Conservation (phyloP, 495 filamentous ascomycete species). For the Penicillium subrubescens region DNA sequence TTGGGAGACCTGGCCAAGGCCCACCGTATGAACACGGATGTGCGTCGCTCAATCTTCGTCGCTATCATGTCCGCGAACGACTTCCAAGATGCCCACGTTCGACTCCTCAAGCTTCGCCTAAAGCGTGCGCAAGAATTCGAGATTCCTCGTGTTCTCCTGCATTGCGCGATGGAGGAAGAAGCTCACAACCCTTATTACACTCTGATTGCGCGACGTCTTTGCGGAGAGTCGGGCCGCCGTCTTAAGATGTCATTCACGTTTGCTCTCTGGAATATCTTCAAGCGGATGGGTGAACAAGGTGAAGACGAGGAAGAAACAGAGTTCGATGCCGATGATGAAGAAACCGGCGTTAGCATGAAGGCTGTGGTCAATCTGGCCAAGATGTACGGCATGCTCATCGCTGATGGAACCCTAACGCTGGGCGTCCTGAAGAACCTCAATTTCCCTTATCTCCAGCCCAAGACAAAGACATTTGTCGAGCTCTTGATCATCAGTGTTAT, state of each 20-base stretch:
- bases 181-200: slow-evolving; percentile 93
- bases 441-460: slow-evolving; percentile 72
- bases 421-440: slow-evolving; percentile 75
- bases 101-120: slow-evolving; percentile 77
- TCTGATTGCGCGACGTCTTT: slow-evolving; percentile 74
- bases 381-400: slow-evolving; percentile 77
- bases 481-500: slow-evolving; percentile 75
- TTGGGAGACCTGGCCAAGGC: slow-evolving; percentile 74
- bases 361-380: slow-evolving; percentile 86
- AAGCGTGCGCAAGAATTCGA: slow-evolving; percentile 85
- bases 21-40: slow-evolving; percentile 92
- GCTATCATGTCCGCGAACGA: slow-evolving; percentile 87
- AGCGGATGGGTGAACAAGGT: slow-evolving; percentile 74
- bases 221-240: slow-evolving; percentile 62
- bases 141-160: slow-evolving; percentile 83
- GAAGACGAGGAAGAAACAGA: slow-evolving; percentile 58
- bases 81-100: slow-evolving; percentile 77
- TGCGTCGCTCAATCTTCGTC: slow-evolving; percentile 89
- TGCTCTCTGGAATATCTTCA: slow-evolving; percentile 84
- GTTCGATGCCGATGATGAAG: slow-evolving; percentile 50
- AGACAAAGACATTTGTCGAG: slow-evolving; percentile 77
- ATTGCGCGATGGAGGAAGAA: slow-evolving; percentile 81
- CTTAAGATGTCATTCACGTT: slow-evolving; percentile 83
- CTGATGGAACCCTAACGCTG: slow-evolving; percentile 63
- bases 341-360: slow-evolving; percentile 54